Base-by-base conservation (phyloP, 2,329 filamentous ascomycete genomes). In the Colletotrichum liriopes region DNA sequence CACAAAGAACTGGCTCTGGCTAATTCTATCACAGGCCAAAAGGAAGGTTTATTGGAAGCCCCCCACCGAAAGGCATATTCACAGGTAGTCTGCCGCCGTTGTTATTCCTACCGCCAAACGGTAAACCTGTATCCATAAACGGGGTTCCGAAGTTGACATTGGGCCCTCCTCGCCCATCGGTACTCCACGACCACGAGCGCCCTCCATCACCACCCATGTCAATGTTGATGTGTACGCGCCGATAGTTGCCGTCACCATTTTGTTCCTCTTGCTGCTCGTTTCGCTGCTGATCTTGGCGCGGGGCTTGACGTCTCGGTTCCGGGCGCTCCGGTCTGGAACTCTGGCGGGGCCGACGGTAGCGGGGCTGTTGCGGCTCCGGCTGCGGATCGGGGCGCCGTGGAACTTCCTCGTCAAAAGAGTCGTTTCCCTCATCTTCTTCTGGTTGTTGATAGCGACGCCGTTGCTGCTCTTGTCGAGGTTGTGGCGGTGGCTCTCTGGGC, bases 381-480 rank as follows among this genome's bases (percentile, higher is more conserved):
- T 43, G 45, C n/a, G 69, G 65, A 12, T 47, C 37, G 8, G 59
- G 32, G 5, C 54, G 52, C 37, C 65, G 65, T 2, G 69, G 47
- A 23, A 64, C 65, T 23, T 69, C 69, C 35, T 72, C 69, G 18
- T 72, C 65, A 8, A 59, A 60, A 2, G 69, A 69, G 14, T 72
- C 55, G 20, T 72, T 49, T 16, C 26, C 65, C 6, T 65, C 69
- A 7, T 61, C 35, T 1, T 41, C 62, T 20, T 55, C 55, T 18
- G 56, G 54, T 1, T 55, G 49, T 47, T 72, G 52, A 14, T n/a
- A 43, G 39, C 47, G 29, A 18, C 35, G 54, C 18, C 29, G 67
- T 12, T 54, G 45, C 11, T 69, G 59, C 18, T 59, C 65, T 5
- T 60, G 32, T 29, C 54, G 43, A n/a, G 32, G 29, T 14, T 51